These are phyloP conservation scores for Pyrus pyrifolia DNA, from an alignment of 306 rosid genomes.

Conservation along the genomic window DNA sequence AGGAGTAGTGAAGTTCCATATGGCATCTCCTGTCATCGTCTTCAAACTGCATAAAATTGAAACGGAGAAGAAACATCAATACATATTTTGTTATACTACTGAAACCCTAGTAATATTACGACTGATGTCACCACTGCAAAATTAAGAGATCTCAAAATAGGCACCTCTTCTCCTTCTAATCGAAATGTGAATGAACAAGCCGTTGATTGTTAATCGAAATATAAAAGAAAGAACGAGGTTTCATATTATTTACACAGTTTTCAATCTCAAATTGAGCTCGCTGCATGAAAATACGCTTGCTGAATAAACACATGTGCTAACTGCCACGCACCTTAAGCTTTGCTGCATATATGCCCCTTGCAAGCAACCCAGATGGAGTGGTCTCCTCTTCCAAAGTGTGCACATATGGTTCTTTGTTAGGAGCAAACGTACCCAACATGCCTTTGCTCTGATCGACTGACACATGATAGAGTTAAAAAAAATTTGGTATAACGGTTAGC, in stretches of 20 bases:
- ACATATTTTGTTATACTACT: not conserved
- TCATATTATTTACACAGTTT: not conserved
- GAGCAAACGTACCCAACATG: conserved; percentile 96
- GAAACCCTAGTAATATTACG: not conserved
- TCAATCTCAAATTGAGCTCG: not conserved
- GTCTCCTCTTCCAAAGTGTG: conserved; percentile 78
- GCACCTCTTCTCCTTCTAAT: not conserved
- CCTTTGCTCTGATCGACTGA: conserved; percentile 84
- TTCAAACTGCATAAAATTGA: conserved; percentile 31
- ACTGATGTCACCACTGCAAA: not conserved
- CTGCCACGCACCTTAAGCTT: conserved; percentile 59
- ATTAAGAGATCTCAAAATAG: not conserved
- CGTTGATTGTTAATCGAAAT: not conserved
- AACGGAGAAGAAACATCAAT: not conserved
- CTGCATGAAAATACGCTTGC: not conserved
- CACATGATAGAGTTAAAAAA: not conserved
- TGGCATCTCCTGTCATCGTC: conserved; percentile 53
- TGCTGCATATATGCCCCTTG: conserved; percentile 85
- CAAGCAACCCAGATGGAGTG: conserved; percentile 81
- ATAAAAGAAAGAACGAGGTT: not conserved
- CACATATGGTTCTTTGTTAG: conserved; percentile 61
- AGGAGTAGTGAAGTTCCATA: conserved; percentile 41
- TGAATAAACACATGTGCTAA: not conserved
- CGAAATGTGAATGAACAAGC: not conserved
- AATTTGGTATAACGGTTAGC: not conserved